These are phyloP conservation scores for Daedalea quercina DNA, from an alignment of 768 basidiomycete genomes.

Conservation along the genomic window DNA sequence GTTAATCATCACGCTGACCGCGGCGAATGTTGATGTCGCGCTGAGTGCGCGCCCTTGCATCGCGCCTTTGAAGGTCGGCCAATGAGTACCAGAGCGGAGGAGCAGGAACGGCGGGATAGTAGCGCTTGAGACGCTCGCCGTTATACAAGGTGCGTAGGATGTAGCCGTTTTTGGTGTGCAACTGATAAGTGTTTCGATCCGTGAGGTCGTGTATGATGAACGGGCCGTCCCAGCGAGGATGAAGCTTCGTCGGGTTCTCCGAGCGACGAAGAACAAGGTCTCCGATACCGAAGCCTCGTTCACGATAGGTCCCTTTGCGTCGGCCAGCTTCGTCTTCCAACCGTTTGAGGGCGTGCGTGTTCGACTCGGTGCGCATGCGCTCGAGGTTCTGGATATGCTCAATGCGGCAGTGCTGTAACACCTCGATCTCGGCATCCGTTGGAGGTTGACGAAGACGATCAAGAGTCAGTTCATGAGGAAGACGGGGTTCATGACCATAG, in stretches of 20 bases:
- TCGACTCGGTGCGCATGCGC: constrained; percentile 11
- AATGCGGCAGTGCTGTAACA: constrained; percentile 10
- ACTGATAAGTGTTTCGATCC: constrained; percentile 18
- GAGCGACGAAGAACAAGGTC: constrained; percentile 14
- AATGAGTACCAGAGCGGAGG: constrained; percentile 4
- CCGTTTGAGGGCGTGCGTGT: constrained; percentile 11
- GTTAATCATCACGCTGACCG: neutral
- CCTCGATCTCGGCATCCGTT: constrained; percentile 14
- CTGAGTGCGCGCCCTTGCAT: constrained; percentile 3
- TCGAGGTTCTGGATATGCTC: constrained; percentile 16
- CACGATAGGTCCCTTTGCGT: constrained; percentile 10
- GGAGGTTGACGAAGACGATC: constrained; percentile 11
- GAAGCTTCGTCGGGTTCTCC: constrained; percentile 13
- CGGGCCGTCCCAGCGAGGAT: constrained; percentile 19
- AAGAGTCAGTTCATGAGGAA: constrained; percentile 12
- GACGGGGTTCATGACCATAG: constrained; percentile 10
- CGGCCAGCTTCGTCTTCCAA: constrained; percentile 11
- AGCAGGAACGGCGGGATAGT: constrained; percentile 1
- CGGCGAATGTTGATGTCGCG: neutral
- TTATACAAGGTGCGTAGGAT: constrained; percentile 6
- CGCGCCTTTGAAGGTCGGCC: constrained; percentile 1
- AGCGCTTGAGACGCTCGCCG: constrained; percentile 5
- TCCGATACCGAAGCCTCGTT: constrained; percentile 15
- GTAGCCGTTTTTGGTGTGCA: constrained; percentile 10
- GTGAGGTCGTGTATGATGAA: constrained; percentile 12